phyloP scores from a whole-genome alignment of 2,329 filamentous ascomycete genomes.

The Aspergillus tanneri region DNA sequence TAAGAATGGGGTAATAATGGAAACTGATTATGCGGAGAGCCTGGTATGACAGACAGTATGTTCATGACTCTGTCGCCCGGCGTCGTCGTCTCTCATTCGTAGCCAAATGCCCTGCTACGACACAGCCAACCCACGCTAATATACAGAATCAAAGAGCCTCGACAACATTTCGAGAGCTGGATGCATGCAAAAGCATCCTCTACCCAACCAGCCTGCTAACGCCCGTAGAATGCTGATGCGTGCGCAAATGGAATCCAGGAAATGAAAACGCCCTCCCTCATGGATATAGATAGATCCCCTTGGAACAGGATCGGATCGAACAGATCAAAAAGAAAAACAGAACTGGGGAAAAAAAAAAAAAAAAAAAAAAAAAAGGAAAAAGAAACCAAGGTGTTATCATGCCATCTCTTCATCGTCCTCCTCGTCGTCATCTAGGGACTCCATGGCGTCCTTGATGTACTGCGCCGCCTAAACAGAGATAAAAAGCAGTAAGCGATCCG shows the following conservation, averaged over 20 bases:
- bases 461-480: conserved; percentile 67
- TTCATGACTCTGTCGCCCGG: conserved; percentile 21
- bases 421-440: conserved; percentile 73
- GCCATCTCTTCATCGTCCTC: conserved; percentile 58
- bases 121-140: conserved; percentile 34
- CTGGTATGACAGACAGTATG: conserved; percentile 20
- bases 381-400: conserved; percentile 24
- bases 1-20: conserved; percentile 10
- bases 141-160: conserved; percentile 35
- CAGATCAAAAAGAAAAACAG: conserved; percentile 2
- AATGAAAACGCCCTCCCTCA: conserved; percentile 20
- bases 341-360: conserved; percentile 7
- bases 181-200: conserved; percentile 27
- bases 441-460: conserved; percentile 95
- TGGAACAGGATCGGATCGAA: conserved; percentile 2
- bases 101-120: conserved; percentile 19
- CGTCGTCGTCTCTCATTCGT: conserved; percentile 20
- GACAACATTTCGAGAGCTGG: conserved; percentile 21
- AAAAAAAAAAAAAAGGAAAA: conserved; percentile 5
- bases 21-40: conserved; percentile 18
- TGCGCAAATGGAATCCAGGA: conserved; percentile 19
- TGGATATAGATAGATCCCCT: conserved; percentile 12
- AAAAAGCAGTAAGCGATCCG: neutral
- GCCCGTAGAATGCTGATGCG: conserved; percentile 28
- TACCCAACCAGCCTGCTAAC: conserved; percentile 29